Evolutionary conservation across 352 stramenopile genomes (phyloP).

Genomic region (Phytophthora macrochlamydospora): DNA sequence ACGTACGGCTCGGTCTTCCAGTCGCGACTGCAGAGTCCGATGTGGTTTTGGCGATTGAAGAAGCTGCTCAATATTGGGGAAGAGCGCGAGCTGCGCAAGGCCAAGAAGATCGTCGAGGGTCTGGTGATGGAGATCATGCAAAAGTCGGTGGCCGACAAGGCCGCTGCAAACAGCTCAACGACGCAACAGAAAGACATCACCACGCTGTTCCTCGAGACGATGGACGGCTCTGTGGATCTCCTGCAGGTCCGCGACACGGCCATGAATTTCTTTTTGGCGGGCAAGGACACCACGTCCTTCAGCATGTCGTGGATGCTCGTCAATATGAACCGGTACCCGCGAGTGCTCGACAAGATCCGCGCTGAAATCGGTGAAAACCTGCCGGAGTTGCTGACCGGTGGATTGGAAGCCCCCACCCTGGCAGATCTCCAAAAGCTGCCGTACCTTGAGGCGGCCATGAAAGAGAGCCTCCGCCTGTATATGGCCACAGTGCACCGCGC

Average conservation of each 20-base stretch:
- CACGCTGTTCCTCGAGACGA: constrained; percentile 42
- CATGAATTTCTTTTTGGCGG: constrained; percentile 77
- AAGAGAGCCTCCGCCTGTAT: constrained; percentile 70
- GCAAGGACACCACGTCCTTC: constrained; percentile 71
- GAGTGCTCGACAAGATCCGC: constrained; percentile 47
- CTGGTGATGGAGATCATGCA: constrained; percentile 43
- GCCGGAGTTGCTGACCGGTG: constrained; percentile 22
- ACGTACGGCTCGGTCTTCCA: constrained; percentile 25
- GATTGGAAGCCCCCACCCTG: constrained; percentile 32
- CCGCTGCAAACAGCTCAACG: constrained; percentile 8
- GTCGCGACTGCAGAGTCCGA: constrained; percentile 33
- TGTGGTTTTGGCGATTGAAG: constrained; percentile 55
- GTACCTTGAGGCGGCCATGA: constrained; percentile 66
- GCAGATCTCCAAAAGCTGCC: constrained; percentile 53
- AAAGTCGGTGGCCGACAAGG: constrained; percentile 26
- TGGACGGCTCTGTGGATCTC: constrained; percentile 22
- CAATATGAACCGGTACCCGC: constrained; percentile 71
- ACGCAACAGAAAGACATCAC: constrained; percentile 44
- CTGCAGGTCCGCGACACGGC: constrained; percentile 66
- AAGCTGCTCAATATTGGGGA: constrained; percentile 30
- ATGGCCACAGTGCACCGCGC: constrained; percentile 47
- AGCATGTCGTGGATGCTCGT: constrained; percentile 79
- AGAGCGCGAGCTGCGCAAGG: constrained; percentile 36
- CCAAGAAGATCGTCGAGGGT: constrained; percentile 30
- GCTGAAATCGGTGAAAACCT: constrained; percentile 53